phyloP scores from a whole-genome alignment of 2,329 filamentous ascomycete genomes.

The Neofusicoccum ribis region DNA sequence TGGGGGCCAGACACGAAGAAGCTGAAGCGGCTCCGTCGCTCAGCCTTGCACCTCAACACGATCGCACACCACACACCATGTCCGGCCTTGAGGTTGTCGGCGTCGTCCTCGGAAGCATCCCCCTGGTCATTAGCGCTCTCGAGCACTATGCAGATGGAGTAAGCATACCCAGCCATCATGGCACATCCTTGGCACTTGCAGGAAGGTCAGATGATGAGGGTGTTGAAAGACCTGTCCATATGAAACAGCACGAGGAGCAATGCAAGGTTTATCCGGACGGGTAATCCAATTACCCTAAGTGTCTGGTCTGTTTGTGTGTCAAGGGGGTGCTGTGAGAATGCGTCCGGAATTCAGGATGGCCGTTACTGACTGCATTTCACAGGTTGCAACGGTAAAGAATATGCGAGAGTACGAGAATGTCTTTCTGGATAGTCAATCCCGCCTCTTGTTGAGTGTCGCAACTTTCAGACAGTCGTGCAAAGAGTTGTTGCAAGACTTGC shows the following conservation, averaged over 20 bases:
- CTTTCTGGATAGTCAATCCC: constrained; percentile 17
- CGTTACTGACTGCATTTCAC: not conserved
- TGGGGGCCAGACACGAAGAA: not conserved
- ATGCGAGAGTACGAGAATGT: constrained; percentile 21
- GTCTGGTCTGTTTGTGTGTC: too few relatives aligned
- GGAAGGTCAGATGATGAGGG: too few relatives aligned
- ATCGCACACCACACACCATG: constrained; percentile 8
- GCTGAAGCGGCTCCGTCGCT: not conserved
- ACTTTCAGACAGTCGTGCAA: constrained; percentile 22
- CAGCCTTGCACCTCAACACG: not conserved
- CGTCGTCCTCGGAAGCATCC: constrained; percentile 24
- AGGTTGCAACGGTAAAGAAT: constrained; percentile 20
- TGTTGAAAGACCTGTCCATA: too few relatives aligned
- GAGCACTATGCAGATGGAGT: constrained; percentile 22
- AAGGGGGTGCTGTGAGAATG: too few relatives aligned
- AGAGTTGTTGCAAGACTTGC: constrained; percentile 17
- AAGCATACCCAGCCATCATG: not conserved
- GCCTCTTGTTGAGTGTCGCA: constrained; percentile 13
- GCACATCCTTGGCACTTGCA: too few relatives aligned
- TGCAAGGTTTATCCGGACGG: too few relatives aligned
- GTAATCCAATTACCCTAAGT: too few relatives aligned
- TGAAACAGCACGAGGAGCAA: too few relatives aligned
- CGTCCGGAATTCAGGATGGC: too few relatives aligned
- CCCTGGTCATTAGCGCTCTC: constrained; percentile 22
- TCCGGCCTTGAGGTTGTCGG: constrained; percentile 25